phyloP scores from a whole-genome alignment of 1,284 basidiomycete species.

The Phaffia rhodozyma region DNA sequence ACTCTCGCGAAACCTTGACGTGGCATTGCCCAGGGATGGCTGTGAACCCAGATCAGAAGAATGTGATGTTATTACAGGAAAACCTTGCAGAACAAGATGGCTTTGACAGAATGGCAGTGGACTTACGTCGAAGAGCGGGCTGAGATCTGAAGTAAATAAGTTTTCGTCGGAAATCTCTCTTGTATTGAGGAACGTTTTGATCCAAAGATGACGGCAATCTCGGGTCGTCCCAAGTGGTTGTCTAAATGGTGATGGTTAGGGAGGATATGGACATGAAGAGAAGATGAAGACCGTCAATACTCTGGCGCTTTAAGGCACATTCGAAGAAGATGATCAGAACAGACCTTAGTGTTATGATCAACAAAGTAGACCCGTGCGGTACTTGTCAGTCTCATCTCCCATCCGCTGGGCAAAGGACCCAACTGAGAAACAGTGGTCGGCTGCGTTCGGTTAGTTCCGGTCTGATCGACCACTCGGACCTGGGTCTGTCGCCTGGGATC shows the following conservation, averaged over 20 bases:
- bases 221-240: conserved; percentile 86
- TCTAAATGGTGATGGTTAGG: conserved; percentile 43
- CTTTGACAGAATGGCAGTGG: too few relatives aligned
- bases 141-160: conserved; percentile 98
- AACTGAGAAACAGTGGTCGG: conserved; percentile 76
- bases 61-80: conserved; percentile 46
- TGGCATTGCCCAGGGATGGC: conserved; percentile 75
- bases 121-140: conserved; percentile 63
- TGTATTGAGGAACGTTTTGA: conserved; percentile 96
- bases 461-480: conserved; percentile 72
- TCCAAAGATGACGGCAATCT: conserved; percentile 54
- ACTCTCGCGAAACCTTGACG: conserved; percentile 82
- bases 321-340: conserved; percentile 4
- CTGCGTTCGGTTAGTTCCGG: conserved; percentile 62
- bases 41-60: too few relatives aligned
- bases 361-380: conserved; percentile 93
- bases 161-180: conserved; percentile 96
- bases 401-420: conserved; percentile 87
- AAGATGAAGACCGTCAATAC: neutral
- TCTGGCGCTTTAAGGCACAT: neutral
- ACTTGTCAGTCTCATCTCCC: conserved; percentile 92
- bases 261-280: neutral
- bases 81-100: too few relatives aligned
- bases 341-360: conserved; percentile 67
- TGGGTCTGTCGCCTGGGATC: conserved; percentile 86